phyloP scores from a whole-genome alignment of 2,329 filamentous ascomycete species.

The Colletotrichum euphorbiae region DNA sequence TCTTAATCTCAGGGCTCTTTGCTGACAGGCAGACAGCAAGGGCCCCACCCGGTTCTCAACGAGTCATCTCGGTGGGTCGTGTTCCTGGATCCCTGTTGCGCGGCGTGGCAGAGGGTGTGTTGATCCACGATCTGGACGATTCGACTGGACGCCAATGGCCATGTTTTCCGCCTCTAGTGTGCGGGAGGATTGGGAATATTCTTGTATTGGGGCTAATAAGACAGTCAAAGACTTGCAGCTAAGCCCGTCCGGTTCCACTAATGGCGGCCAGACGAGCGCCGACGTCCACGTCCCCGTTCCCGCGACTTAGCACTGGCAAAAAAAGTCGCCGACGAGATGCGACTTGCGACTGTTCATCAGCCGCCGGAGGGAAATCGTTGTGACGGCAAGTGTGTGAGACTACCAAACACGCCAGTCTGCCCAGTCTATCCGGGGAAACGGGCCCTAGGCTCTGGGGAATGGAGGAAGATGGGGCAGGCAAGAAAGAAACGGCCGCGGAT shows the following conservation, averaged over 20 bases:
- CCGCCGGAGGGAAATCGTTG: slow-evolving; percentile 15
- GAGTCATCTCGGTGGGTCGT: slow-evolving; percentile 22
- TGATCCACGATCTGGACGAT: not conserved
- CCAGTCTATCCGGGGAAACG: not conserved
- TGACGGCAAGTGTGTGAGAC: slow-evolving; percentile 28
- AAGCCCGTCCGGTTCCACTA: too few relatives aligned
- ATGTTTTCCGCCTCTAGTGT: not conserved
- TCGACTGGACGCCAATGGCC: slow-evolving; percentile 19
- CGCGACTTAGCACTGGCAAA: slow-evolving; percentile 10
- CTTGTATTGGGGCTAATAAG: too few relatives aligned
- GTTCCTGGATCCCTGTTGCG: slow-evolving; percentile 35
- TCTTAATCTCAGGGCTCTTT: not conserved
- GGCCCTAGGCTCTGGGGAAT: not conserved
- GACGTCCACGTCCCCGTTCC: not conserved
- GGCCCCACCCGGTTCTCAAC: slow-evolving; percentile 11
- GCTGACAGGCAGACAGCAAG: slow-evolving; percentile 1
- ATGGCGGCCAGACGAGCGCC: too few relatives aligned
- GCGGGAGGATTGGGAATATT: not conserved
- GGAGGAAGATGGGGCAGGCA: slow-evolving; percentile 3
- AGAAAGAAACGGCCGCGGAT: not conserved
- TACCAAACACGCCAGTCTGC: not conserved
- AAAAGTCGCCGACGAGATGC: slow-evolving; percentile 1
- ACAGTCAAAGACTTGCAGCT: too few relatives aligned
- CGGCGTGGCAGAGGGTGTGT: slow-evolving; percentile 6
- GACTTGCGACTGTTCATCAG: slow-evolving; percentile 25